Evolutionary conservation across 2,329 filamentous ascomycete species (phyloP).

Genomic region (Calonectria hongkongensis): DNA sequence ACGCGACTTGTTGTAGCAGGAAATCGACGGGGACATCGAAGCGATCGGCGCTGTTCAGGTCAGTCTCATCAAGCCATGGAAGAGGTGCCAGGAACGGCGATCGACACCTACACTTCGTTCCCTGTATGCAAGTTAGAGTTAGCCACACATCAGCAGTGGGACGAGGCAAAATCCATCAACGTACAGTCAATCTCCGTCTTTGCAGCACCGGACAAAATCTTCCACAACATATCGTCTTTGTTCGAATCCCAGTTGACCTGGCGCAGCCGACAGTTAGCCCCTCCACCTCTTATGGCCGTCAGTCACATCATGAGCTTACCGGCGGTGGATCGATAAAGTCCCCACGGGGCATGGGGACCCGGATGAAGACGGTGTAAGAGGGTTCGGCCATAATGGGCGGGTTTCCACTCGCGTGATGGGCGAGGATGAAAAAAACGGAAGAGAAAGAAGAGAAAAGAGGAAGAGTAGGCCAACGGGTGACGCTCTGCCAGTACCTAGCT

Average conservation of each 20-base stretch:
- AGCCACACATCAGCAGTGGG: conserved; percentile 16
- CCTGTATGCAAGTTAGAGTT: conserved; percentile 68
- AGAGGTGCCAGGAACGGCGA: conserved; percentile 37
- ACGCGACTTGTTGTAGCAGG: conserved; percentile 93
- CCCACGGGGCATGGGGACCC: conserved; percentile 90
- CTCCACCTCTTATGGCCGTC: conserved; percentile 39
- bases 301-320: conserved; percentile 69
- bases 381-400: conserved; percentile 68
- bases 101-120: conserved; percentile 81
- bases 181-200: conserved; percentile 92
- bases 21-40: conserved; percentile 93
- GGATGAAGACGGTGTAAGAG: conserved; percentile 84
- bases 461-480: conserved; percentile 35
- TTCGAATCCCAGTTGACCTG: conserved; percentile 91
- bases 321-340: conserved; percentile 93
- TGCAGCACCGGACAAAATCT: conserved; percentile 87
- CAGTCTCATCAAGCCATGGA: conserved; percentile 43
- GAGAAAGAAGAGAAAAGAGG: conserved; percentile 31
- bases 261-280: conserved; percentile 49
- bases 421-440: conserved; percentile 43
- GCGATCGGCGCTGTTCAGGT: conserved; percentile 74
- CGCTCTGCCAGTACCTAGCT: conserved; percentile 40
- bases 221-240: conserved; percentile 94
- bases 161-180: conserved; percentile 47
- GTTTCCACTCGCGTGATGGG: conserved; percentile 46